Percentiles rank a stretch among this genome's conserved stretches.
phyloP scores from a whole-genome alignment of 352 stramenopile genomes.

The Globisporangium lucens region DNA sequence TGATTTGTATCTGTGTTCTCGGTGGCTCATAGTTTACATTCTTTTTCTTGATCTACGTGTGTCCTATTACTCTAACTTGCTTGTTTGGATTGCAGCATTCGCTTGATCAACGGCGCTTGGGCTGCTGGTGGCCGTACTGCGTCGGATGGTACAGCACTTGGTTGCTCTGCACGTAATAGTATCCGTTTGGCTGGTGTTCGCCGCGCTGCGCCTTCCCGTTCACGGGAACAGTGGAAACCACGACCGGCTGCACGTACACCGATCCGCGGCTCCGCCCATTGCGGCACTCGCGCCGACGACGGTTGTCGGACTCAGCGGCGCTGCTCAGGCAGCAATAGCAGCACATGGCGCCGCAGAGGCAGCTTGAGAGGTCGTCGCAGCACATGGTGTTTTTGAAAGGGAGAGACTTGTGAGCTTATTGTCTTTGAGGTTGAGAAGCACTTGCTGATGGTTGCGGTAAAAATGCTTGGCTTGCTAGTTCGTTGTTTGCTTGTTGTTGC shows the following conservation, averaged over 20 bases:
- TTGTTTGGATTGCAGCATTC: not conserved
- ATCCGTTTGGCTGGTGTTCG: constrained; percentile 10
- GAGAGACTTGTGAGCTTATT: too few relatives aligned
- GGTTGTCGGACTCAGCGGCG: constrained; percentile 16
- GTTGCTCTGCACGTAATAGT: constrained; percentile 14
- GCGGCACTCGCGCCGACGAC: constrained; percentile 10
- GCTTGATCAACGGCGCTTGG: constrained; percentile 1
- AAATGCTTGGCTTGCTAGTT: not conserved
- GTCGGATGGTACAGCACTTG: not conserved
- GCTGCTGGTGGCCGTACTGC: constrained; percentile 2
- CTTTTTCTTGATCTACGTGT: not conserved
- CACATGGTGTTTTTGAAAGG: constrained; percentile 10
- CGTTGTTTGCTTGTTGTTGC: not conserved
- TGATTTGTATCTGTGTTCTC: not conserved
- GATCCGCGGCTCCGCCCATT: constrained; percentile 15
- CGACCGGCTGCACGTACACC: constrained; percentile 38
- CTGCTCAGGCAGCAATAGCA: constrained; percentile 17
- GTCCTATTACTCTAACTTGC: not conserved
- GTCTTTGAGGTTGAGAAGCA: not conserved
- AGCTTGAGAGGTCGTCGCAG: constrained; percentile 31
- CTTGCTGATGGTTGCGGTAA: not conserved
- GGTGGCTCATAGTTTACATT: constrained; percentile 4
- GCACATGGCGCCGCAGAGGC: constrained; percentile 29
- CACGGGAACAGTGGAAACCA: constrained; percentile 16
- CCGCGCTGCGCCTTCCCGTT: not conserved